A percentile compares a stretch with the other conserved stretches of the same genome.
Conservation (phyloP, 2,329 filamentous ascomycete genomes). For the Fulvia fulva region DNA sequence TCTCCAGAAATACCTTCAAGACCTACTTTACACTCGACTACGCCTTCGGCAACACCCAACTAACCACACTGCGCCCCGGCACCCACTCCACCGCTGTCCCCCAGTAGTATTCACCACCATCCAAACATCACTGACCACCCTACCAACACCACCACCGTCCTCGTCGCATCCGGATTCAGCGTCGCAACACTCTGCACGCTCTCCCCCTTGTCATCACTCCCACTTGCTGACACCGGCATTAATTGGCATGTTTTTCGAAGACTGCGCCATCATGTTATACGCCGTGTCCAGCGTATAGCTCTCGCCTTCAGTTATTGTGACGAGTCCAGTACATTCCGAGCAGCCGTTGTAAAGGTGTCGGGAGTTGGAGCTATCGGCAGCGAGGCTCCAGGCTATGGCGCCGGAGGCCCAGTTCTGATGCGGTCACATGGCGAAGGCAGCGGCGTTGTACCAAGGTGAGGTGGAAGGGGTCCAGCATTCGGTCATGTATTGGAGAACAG, state of each 20-base stretch:
- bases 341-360: conserved; percentile 17
- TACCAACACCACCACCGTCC: conserved; percentile 17
- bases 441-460: conserved; percentile 14
- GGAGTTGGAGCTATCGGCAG: conserved; percentile 12
- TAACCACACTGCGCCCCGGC: conserved; percentile 12
- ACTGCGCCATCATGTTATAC: conserved; percentile 23
- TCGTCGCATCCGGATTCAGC: conserved; percentile 18
- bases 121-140: conserved; percentile 8
- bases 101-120: conserved; percentile 15
- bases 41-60: conserved; percentile 18
- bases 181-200: conserved; percentile 14
- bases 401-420: conserved; percentile 22
- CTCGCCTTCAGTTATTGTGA: conserved; percentile 15
- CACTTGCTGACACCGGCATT: conserved; percentile 9
- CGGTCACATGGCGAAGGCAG: conserved; percentile 20
- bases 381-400: conserved; percentile 20
- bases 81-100: conserved; percentile 19
- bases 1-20: no score
- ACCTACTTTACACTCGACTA: neutral
- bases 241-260: conserved; percentile 19
- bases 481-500: conserved; percentile 20
- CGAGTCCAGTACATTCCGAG: conserved; percentile 13
- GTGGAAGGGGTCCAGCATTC: conserved; percentile 20
- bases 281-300: conserved; percentile 17
- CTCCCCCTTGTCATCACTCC: neutral